Evolutionary conservation across 139 green algal species (phyloP), one percentile per base, ranked within the genome.

Genomic region (Closterium sp.): DNA sequence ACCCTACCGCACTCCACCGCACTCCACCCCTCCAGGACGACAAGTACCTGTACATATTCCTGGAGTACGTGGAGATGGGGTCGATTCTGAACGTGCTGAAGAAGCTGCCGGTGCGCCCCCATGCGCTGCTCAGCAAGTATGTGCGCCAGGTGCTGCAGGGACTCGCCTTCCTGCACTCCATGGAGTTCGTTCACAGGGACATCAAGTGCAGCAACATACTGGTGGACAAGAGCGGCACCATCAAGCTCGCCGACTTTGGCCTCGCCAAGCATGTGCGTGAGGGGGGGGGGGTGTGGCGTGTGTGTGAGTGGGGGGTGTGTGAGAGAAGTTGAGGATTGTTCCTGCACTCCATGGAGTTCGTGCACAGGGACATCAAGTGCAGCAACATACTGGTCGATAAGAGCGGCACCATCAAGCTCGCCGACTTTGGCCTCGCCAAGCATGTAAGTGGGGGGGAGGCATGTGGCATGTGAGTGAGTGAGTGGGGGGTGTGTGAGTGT

Each of bases 81-180:
- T 95, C 94, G 88, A 96, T 96, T 38, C 91, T 94, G 0, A 94
- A 85, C 30, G 31, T 96, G 28, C 31, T 96, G 30, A 21, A 70
- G 24, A 42, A 87, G 32, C 95, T 95, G 31, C 90, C 95, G 4
- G 90, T 88, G 5, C 89, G 96, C 85, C 87, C 87, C 0, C 96
- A 97, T 87, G 79, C 86, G 32, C 95, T 96, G 86, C 95, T 97
- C 79, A 87, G 94, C 28, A 88, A 95, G 32, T 97, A 97, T 94
- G 97, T 96, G 19, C 91, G 95, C n/a, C 96, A 97, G 95, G 94
- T 97, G 70, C 94, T 97, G 38, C 31, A 87, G 45, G 95, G 95
- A 6, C 88, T 96, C 27, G 86, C 85, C 9, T 95, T 96, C 90
- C 94, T 96, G 27, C 95, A 96, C 91, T 45, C 70, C 30, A 73